These are phyloP conservation scores for Coffea canephora DNA, from an alignment of 257 asterid genomes.

Conservation along the genomic window DNA sequence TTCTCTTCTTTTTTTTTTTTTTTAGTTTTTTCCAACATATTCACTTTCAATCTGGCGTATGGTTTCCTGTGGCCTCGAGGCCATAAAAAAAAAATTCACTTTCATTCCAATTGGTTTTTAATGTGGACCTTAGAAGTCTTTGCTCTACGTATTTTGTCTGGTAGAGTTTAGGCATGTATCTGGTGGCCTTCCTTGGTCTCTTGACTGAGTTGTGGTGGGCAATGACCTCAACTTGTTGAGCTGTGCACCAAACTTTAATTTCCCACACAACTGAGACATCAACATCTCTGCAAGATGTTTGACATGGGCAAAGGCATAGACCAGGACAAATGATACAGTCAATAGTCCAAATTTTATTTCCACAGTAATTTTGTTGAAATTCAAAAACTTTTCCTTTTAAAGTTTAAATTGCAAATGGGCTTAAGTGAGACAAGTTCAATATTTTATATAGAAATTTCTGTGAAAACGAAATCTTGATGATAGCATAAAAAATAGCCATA, in stretches of 20 bases:
- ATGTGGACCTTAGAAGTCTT: constrained; percentile 1
- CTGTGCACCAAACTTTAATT: constrained; percentile 49
- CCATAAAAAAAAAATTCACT: neutral
- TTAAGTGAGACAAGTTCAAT: no score
- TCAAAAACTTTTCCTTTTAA: no score
- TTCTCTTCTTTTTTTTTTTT: no score
- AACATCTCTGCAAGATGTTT: constrained; percentile 11
- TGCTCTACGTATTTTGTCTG: neutral
- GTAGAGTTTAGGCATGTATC: constrained; percentile 35
- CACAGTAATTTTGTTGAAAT: no score
- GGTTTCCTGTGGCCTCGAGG: neutral
- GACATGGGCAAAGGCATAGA: neutral
- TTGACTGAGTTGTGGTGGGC: neutral
- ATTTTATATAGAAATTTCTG: no score
- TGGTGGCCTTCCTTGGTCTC: constrained; percentile 17
- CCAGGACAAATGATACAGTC: no score
- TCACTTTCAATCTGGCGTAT: neutral
- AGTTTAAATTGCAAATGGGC: no score
- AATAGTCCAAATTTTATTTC: no score
- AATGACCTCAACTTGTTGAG: constrained; percentile 37
- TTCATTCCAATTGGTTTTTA: neutral
- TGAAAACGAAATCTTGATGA: no score
- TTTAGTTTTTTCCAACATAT: neutral
- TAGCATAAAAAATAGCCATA: no score
- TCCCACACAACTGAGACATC: neutral